phyloP scores from a whole-genome alignment of 75 land plant genomes.

The Cunninghamia lanceolata region DNA sequence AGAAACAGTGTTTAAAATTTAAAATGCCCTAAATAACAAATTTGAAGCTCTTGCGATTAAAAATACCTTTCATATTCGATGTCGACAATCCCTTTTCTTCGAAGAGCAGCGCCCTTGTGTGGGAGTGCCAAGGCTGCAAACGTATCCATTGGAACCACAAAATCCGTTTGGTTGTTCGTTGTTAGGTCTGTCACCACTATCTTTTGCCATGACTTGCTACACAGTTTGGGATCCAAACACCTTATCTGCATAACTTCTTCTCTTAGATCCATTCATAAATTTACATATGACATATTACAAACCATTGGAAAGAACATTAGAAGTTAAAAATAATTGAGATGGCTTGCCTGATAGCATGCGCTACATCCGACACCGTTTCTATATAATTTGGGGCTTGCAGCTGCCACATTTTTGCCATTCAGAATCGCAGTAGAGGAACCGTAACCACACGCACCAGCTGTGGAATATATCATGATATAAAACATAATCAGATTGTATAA shows the following conservation, averaged over 20 bases:
- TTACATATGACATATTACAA: neutral
- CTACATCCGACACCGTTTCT: slow-evolving; percentile 59
- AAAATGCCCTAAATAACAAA: too few species aligned
- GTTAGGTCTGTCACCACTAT: neutral
- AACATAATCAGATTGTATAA: neutral
- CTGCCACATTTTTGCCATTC: slow-evolving; percentile 44
- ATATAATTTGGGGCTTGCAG: slow-evolving; percentile 37
- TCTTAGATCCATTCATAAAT: neutral
- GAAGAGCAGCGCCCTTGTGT: slow-evolving; percentile 20
- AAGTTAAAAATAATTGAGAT: too few species aligned
- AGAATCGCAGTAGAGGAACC: slow-evolving; percentile 44
- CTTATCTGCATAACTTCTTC: neutral
- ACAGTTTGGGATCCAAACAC: neutral
- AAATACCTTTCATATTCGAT: slow-evolving; percentile 53
- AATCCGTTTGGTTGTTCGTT: slow-evolving; percentile 24
- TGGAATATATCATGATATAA: neutral
- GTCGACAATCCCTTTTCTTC: slow-evolving; percentile 32
- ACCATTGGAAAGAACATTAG: neutral
- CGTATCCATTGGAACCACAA: slow-evolving; percentile 43
- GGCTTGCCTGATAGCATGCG: slow-evolving; percentile 47
- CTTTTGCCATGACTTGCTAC: neutral
- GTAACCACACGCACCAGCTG: slow-evolving; percentile 73
- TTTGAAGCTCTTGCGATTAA: too few species aligned
- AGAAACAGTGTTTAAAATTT: too few species aligned
- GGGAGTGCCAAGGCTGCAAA: slow-evolving; percentile 35